A percentile compares a stretch with the other conserved stretches of the same genome.
Evolutionary conservation across 345 rosid genomes (phyloP).

Genomic region (Gynandropsis gynandra): DNA sequence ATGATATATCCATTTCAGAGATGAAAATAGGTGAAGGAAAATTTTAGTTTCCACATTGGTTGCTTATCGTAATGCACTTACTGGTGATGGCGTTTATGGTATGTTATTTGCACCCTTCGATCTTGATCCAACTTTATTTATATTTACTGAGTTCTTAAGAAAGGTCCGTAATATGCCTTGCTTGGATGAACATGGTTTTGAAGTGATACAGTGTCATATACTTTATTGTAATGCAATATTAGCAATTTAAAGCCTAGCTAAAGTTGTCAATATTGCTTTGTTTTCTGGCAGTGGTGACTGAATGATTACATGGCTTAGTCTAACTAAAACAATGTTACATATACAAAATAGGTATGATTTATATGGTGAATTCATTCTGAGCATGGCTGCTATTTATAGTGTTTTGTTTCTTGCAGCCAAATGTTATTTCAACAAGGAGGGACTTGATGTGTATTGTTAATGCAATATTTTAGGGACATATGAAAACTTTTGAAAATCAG

Average conservation of each 20-base stretch:
- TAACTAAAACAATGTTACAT: too few relatives aligned
- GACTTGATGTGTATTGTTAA: too few relatives aligned
- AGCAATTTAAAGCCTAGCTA: conserved; percentile 1
- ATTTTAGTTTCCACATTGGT: conserved; percentile 94
- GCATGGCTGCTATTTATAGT: too few relatives aligned
- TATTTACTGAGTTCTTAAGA: conserved; percentile 7
- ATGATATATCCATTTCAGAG: conserved; percentile 94
- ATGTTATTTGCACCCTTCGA: conserved; percentile 24
- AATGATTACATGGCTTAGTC: conserved; percentile 91
- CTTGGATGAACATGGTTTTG: not conserved
- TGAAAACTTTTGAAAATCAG: too few relatives aligned
- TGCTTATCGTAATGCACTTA: conserved; percentile 87
- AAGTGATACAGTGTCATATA: not conserved
- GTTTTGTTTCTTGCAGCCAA: too few relatives aligned
- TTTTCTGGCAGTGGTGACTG: conserved; percentile 68
- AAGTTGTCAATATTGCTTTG: conserved; percentile 17
- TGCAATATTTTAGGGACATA: too few relatives aligned
- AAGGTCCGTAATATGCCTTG: conserved; percentile 7
- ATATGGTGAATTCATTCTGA: too few relatives aligned
- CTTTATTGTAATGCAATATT: not conserved
- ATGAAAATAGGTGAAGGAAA: conserved; percentile 97
- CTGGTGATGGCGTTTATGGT: conserved; percentile 96
- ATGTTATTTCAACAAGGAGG: too few relatives aligned
- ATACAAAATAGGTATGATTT: too few relatives aligned
- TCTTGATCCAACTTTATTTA: conserved; percentile 1